Base-by-base conservation (phyloP, 345 rosid species). In the Raphanus sativus region DNA sequence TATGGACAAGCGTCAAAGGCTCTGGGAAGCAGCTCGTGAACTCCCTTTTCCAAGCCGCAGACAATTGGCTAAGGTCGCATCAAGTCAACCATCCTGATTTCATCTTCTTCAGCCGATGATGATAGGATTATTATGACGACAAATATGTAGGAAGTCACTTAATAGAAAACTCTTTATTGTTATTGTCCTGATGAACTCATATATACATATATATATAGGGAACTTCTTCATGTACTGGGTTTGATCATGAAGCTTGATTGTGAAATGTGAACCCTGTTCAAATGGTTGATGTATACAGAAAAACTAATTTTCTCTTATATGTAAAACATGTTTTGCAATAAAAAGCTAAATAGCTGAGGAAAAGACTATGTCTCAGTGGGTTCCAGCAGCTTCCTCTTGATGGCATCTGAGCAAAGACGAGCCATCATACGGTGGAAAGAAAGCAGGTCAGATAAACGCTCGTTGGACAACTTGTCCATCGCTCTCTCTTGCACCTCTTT, bases 31-130 rank as follows among this genome's bases (percentile, higher is more conserved):
- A 74, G 69, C 80, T 87, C 40, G 81, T 81, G 0, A 84, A 79
- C 74, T 83, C 83, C 34, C 88, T 95, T 61, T 69, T 78, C 70
- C 87, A 71, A 81, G 89, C 79, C 25, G 99, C 97, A 4, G 89
- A 87, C 62, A 77, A 75, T 54, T 86, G 90, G 98, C 80, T 95
- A 69, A 73, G 85, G 85, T 83, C 9, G 16, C 84, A 58, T 75
- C 67, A 85, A 67, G 98, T 89, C 67, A 81, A 80, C 75, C 99
- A 89, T 70, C 99, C 98, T 28, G 98, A 95, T 75, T 95, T 88
- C 84, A 59, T 63, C 60, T 95, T 90, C 85, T 95, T 95, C 77
- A 63, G 82, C 77, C 74, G 85, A 38, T 77, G 80, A 83, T 76
- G 48, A 15, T 45, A 11, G 6, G 8, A 45, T 60, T 48, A 60